phyloP scores from a whole-genome alignment of 192 early-diverging fungal species.

The Glomus cerebriforme region DNA sequence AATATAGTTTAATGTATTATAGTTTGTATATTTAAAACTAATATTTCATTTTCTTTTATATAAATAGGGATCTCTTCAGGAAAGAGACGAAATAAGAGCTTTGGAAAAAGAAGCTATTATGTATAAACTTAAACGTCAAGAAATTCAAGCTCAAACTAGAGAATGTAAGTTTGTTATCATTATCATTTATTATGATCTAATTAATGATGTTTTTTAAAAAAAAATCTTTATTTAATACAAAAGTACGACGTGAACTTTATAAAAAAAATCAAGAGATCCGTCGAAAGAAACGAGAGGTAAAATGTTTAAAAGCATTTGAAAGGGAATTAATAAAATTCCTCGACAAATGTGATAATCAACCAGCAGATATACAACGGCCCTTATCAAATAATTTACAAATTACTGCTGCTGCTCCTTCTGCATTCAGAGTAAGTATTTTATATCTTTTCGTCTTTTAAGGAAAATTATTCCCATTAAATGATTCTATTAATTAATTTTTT shows the following conservation, averaged over 20 bases:
- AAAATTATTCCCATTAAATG: background rate
- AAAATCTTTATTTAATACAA: background rate
- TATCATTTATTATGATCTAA: background rate
- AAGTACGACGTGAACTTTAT: background rate
- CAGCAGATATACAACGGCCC: background rate
- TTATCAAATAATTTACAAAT: background rate
- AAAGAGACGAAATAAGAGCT: background rate
- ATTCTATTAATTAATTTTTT: background rate
- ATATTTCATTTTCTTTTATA: background rate
- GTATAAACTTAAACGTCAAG: background rate
- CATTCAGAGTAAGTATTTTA: background rate
- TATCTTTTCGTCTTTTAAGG: background rate
- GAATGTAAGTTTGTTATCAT: background rate
- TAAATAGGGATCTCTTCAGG: background rate
- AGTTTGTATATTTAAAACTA: background rate
- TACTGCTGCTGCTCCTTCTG: background rate
- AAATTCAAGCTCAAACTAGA: constrained; percentile 3
- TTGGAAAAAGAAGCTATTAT: constrained; percentile 18
- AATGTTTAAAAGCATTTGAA: background rate
- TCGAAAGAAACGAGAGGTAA: background rate
- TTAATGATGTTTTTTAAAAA: background rate
- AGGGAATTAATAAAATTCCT: background rate
- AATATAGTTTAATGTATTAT: background rate
- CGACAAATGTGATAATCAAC: background rate
- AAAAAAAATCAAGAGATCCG: background rate